Base-by-base conservation (phyloP, 163 green algal genomes). In the Coccomyxa subellipsoidea region DNA sequence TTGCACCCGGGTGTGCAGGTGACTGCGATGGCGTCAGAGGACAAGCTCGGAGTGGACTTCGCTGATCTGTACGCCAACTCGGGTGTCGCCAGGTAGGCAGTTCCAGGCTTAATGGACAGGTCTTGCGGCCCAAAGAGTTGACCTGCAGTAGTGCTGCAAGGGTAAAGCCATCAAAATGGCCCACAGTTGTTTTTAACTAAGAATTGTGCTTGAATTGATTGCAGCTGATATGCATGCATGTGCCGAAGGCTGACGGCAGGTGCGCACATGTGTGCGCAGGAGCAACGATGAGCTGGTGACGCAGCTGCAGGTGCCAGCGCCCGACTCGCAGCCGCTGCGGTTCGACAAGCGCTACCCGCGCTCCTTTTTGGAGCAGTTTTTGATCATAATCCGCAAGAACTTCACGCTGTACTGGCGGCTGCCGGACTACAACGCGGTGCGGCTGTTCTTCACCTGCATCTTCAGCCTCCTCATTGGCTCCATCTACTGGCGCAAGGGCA, bases 371-470 rank as follows among this genome's bases (percentile, higher is more conserved):
- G 12, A 76, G 25, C 79, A 88, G 78, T 82, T 83, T 54, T 15
- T 66, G 2, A 59, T 80, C 39, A 54, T 80, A 38, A 54, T 90
- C 4, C 59, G 71, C 53, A 83, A 83, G 70, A 72, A 83, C 47
- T 84, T 82, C 75, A 81, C 85, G 38, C 84, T 84, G 75, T 91
- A 91, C 81, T 90, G 87, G 85, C 84, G 87, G 54, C 78, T 72
- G 34, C 92, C 91, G 37, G 29, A 76, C 32, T 85, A 88, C 84
- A 88, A 88, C 37, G 79, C 34, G 4, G 75, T 80, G 21, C 82
- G 84, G 36, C 47, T 87, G 69, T 80, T 79, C 36, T 87, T 87
- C 38, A 83, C 84, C 9, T 34, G 82, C 35, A 36, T 78, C 38
- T 81, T 87, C 54, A 80, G 54, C 2, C 47, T 87, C 32, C 12